phyloP scores from a whole-genome alignment of 2,329 filamentous ascomycete species.

The Fusarium liriodendri region DNA sequence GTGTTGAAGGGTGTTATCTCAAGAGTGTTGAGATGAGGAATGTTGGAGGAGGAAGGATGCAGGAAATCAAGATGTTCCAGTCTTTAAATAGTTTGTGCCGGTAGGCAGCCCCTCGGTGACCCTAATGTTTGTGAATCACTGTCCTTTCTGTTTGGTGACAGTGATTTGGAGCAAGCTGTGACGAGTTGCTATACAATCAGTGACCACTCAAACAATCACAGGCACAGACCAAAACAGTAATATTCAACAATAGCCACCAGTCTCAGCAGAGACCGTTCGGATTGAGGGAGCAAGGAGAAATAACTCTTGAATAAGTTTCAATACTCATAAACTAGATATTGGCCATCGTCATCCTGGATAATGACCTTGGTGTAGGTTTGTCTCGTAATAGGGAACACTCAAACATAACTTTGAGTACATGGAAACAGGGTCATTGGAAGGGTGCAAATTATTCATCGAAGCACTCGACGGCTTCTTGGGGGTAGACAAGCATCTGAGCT shows the following conservation, averaged over 20 bases:
- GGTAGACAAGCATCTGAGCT: neutral
- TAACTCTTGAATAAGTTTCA: neutral
- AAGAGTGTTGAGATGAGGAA: neutral
- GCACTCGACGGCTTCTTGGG: neutral
- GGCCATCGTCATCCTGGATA: neutral
- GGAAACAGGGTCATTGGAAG: neutral
- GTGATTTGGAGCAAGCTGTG: neutral
- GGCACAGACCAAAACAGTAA: neutral
- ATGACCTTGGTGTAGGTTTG: neutral
- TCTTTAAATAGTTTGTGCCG: neutral
- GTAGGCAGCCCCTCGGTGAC: neutral
- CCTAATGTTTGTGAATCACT: neutral
- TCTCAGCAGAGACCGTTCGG: neutral
- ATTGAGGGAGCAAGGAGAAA: neutral
- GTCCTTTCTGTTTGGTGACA: neutral
- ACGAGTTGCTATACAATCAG: neutral
- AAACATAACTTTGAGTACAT: neutral
- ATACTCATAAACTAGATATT: neutral
- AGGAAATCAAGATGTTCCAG: neutral
- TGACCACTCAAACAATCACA: neutral
- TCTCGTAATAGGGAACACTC: neutral
- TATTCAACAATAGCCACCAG: neutral
- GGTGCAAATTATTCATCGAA: neutral
- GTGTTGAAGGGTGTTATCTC: neutral
- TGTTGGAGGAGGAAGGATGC: neutral